Base-by-base conservation (phyloP, 306 rosid species). In the Psophocarpus tetragonolobus region DNA sequence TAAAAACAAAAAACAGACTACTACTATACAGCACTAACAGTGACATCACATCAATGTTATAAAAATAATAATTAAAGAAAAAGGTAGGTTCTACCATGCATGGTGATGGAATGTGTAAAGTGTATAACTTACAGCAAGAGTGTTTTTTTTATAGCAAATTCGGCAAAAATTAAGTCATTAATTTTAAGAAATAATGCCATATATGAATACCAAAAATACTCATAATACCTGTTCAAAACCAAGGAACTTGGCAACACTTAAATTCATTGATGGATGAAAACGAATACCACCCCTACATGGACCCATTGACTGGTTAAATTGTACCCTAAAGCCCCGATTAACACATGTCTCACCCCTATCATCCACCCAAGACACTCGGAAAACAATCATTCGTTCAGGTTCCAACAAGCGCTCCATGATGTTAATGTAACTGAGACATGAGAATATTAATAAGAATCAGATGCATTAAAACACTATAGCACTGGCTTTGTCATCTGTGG, bases 231-330 rank as follows among this genome's bases (percentile, higher is more conserved):
- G 98, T 81, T 93, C 87, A 88, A 93, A 91, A 80, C 96, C 98
- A 84, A 93, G 98, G 85, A 93, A 93, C 82, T 93, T 93, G 74
- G 98, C 87, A 80, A 91, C 78, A 54, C 97, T 93, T 81, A 90
- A 90, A 85, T 87, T 93, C 96, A 91, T 87, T 50, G 89, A 88
- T 58, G 93, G 97, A 82, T 93, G 98, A 85, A 90, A 93, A 65
- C 98, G 95, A 65, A 93, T 85, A 79, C 98, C 97, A 66, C 98
- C 98, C 84, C 98, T 88, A 68, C 98, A 91, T 35, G 98, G 98
- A 66, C 98, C 98, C 97, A 90, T 80, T 36, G 97, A 91, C 90
- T 93, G 98, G 87, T 88, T 93, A 79, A 91, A 93, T 77, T 93
- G 97, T 68, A 93, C 98, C 50, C 98, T 89, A 81, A 88, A 93